These are phyloP conservation scores for Brassica rapa DNA, from an alignment of 345 rosid species.

Conservation along the genomic window DNA sequence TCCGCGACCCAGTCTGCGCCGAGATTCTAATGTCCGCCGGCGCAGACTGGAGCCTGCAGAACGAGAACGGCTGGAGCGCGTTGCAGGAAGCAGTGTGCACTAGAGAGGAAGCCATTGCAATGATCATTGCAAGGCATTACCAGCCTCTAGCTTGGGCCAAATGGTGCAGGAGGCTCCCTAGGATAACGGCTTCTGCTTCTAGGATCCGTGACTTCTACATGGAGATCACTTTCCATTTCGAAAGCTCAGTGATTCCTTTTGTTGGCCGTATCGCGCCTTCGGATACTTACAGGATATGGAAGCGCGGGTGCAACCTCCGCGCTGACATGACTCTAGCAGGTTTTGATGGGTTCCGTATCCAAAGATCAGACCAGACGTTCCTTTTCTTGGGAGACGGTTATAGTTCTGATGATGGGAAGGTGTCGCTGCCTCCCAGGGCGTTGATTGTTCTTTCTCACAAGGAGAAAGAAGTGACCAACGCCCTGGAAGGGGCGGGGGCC, in stretches of 20 bases:
- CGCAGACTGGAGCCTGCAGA: conserved; percentile 98
- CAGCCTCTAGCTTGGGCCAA: conserved; percentile 99
- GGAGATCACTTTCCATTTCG: conserved; percentile 98
- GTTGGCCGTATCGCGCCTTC: conserved; percentile 97
- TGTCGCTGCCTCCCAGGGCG: conserved; percentile 70
- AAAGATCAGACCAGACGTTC: conserved; percentile 90
- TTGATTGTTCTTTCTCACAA: conserved; percentile 89
- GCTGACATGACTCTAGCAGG: conserved; percentile 99
- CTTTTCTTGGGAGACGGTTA: conserved; percentile 92
- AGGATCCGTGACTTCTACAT: conserved; percentile 93
- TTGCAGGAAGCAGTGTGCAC: conserved; percentile 99
- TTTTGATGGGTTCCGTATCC: conserved; percentile 94
- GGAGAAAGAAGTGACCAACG: conserved; percentile 94
- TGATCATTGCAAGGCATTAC: conserved; percentile 87
- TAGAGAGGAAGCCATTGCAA: conserved; percentile 86
- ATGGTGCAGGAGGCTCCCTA: conserved; percentile 97
- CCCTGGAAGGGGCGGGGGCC: conserved; percentile 95
- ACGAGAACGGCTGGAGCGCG: conserved; percentile 99
- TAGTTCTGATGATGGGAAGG: conserved; percentile 66
- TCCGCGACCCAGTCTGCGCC: conserved; percentile 72
- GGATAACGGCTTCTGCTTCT: conserved; percentile 79
- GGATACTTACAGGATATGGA: conserved; percentile 98
- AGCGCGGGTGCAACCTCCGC: conserved; percentile 95
- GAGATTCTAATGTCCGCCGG: conserved; percentile 93
- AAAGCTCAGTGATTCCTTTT: conserved; percentile 96